phyloP scores from a whole-genome alignment of 129 eudicot genomes.

The Oenanthe sinensis region DNA sequence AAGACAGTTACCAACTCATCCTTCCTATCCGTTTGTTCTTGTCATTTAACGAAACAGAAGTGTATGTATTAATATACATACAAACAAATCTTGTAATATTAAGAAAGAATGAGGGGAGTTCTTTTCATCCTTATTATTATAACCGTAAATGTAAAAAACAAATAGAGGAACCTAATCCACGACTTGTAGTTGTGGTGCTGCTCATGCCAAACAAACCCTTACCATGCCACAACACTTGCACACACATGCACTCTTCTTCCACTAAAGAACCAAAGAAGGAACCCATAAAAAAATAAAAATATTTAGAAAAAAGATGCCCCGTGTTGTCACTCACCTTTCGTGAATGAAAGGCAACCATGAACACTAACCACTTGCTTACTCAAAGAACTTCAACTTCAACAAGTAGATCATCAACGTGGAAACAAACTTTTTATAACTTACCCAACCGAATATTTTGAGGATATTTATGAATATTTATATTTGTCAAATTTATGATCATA shows the following conservation, averaged over 20 bases:
- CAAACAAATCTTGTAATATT: not conserved
- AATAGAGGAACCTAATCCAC: constrained; percentile 48
- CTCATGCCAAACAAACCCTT: constrained; percentile 31
- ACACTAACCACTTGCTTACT: constrained; percentile 65
- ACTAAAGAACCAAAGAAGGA: not conserved
- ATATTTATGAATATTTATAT: not conserved
- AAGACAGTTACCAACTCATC: constrained; percentile 43
- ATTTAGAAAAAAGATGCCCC: constrained; percentile 29
- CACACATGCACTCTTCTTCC: constrained; percentile 11
- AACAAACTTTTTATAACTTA: not conserved
- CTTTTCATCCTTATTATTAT: constrained; percentile 16
- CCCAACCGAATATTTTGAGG: not conserved
- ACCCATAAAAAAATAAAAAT: not conserved
- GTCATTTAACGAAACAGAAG: constrained; percentile 31
- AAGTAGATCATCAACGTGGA: constrained; percentile 17
- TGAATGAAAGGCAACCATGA: constrained; percentile 71
- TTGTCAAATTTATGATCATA: not conserved
- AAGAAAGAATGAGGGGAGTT: not conserved
- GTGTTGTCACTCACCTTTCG: constrained; percentile 53
- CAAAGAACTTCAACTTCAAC: constrained; percentile 53
- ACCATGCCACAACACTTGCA: constrained; percentile 15
- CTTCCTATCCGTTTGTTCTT: constrained; percentile 41
- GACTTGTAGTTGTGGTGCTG: constrained; percentile 46
- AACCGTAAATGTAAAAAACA: constrained; percentile 11
- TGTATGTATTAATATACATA: not conserved